Conservation (phyloP, 345 rosid species). For the Salix koriyanagi region DNA sequence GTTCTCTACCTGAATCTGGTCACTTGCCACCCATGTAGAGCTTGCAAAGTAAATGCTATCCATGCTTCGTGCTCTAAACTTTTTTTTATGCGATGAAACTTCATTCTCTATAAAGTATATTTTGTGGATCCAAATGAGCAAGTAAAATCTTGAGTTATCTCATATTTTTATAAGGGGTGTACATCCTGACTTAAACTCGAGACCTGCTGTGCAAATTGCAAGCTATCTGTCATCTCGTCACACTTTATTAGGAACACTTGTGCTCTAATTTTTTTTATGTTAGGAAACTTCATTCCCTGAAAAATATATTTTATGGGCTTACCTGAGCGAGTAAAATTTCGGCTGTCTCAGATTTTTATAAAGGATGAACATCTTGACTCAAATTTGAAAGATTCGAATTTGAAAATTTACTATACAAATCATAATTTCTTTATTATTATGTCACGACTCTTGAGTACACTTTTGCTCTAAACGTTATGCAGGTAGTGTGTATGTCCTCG, state of each 20-base stretch:
- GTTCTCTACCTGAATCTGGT: not conserved
- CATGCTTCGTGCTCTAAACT: constrained; percentile 2
- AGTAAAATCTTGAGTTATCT: rapidly evolving
- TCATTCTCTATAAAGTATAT: rapidly evolving
- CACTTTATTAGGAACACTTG: no score
- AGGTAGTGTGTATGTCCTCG: not conserved
- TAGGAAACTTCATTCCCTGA: rapidly evolving
- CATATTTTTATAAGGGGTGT: rapidly evolving
- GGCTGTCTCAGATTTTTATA: no score
- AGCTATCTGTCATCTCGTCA: no score
- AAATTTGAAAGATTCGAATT: no score
- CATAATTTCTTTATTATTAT: rapidly evolving
- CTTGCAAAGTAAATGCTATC: not conserved
- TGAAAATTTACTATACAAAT: rapidly evolving
- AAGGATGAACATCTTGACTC: rapidly evolving
- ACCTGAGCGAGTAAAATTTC: rapidly evolving
- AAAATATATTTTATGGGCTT: no score
- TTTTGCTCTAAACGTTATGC: no score
- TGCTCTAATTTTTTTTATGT: no score
- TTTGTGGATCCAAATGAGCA: rapidly evolving
- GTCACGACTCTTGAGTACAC: no score
- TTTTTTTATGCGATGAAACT: no score
- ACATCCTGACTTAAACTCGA: no score
- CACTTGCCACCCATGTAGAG: not conserved
- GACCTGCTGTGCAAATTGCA: no score